Conservation (phyloP, 768 basidiomycete genomes). For the Mycena vitilis region DNA sequence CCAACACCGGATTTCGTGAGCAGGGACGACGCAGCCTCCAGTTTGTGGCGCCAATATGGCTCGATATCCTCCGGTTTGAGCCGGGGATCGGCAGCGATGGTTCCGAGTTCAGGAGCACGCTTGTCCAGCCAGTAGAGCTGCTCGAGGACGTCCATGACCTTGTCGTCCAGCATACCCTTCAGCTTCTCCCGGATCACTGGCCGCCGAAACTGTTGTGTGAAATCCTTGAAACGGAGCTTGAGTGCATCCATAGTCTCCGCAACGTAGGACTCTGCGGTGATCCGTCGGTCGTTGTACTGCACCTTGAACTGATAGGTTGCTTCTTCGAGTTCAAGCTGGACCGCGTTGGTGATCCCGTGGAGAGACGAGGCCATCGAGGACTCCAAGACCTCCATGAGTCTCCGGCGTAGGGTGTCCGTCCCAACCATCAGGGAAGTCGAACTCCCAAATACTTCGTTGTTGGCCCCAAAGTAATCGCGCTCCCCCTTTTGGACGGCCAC, state of each 20-base stretch:
- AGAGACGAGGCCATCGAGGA: constrained; percentile 97
- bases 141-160: constrained; percentile 97
- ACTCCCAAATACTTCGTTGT: constrained; percentile 71
- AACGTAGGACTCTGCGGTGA: constrained; percentile 96
- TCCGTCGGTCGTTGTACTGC: constrained; percentile 94
- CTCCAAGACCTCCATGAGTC: constrained; percentile 97
- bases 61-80: constrained; percentile 83
- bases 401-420: constrained; percentile 87
- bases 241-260: constrained; percentile 96
- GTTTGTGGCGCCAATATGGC: constrained; percentile 95
- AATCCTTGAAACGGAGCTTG: constrained; percentile 90
- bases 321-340: constrained; percentile 97
- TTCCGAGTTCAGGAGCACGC: constrained; percentile 79
- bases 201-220: constrained; percentile 86
- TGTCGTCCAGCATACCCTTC: constrained; percentile 94
- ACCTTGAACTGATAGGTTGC: constrained; percentile 99
- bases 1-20: constrained; percentile 97
- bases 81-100: constrained; percentile 75
- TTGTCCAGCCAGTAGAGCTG: constrained; percentile 97
- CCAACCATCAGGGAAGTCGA: constrained; percentile 86
- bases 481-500: constrained; percentile 68
- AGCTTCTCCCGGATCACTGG: constrained; percentile 90
- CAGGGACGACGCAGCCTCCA: constrained; percentile 92
- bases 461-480: constrained; percentile 72
- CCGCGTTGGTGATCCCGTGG: constrained; percentile 96